A percentile compares a stretch with the other conserved stretches of the same genome.
These are phyloP conservation scores for Solanum sejunctum DNA, from an alignment of 257 asterid genomes.

Conservation along the genomic window DNA sequence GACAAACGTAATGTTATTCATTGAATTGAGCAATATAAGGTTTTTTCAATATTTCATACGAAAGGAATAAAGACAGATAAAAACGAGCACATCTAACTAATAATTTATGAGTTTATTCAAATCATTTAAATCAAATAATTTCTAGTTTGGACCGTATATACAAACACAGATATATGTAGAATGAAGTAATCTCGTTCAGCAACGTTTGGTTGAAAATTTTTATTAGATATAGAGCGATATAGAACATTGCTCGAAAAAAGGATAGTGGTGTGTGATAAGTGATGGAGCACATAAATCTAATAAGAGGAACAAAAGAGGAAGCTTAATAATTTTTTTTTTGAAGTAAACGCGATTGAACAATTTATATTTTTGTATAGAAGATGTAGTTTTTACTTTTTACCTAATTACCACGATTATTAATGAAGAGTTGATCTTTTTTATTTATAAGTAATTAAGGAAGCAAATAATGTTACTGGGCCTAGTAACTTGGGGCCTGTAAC, in stretches of 20 bases:
- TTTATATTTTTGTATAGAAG: no score
- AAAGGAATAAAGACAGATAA: neutral
- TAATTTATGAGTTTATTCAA: neutral
- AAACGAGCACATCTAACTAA: no score
- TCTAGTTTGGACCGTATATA: no score
- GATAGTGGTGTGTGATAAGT: neutral
- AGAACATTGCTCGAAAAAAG: neutral
- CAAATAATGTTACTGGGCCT: neutral
- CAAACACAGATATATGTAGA: neutral
- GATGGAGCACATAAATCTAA: neutral
- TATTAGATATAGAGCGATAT: no score
- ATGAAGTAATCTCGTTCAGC: no score
- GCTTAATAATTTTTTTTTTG: no score
- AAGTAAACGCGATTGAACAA: neutral
- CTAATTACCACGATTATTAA: neutral
- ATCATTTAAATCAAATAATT: no score
- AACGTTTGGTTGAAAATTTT: no score
- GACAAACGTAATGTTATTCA: neutral
- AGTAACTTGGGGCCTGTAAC: neutral
- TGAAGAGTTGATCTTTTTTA: neutral
- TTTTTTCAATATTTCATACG: neutral
- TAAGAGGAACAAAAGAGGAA: no score
- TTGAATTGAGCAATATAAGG: neutral
- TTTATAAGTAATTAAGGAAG: neutral
- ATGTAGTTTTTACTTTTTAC: neutral